Evolutionary conservation across 495 filamentous ascomycete species (phyloP), one percentile per base, ranked within the genome.

Genomic region (Lophiotrema nucula): DNA sequence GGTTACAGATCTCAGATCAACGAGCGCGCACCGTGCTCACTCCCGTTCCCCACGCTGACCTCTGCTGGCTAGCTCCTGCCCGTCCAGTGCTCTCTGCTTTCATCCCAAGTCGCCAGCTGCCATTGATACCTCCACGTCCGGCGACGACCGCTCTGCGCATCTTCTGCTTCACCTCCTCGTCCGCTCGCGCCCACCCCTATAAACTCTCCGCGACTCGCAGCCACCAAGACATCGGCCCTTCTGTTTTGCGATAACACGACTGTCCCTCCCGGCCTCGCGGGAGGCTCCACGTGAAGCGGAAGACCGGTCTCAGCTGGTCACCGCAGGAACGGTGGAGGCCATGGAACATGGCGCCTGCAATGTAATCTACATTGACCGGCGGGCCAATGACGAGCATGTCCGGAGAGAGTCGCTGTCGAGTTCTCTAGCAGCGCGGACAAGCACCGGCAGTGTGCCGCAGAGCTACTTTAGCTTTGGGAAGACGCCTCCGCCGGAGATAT

Each of bases 311-410:
- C 33, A 24, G n/a, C 61, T 64, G 62, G 56, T 60, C 56, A 43
- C 62, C 38, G 56, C 26, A 56, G 44, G n/a, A 38, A 47, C 13
- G 37, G 49, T 52, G 45, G 47, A 57, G 53, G 62, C 55, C 19
- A 71, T 71, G 69, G 69, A 71, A 50, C 67, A 71, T 65, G 69
- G 67, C 37, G 62, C 61, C 28, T 71, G 69, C 62, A 68, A 71
- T 55, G 58, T 71, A n/a, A 66, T 71, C 10, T 71, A 71, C 53
- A 48, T 68, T 42, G 67, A 71, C 51, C 52, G 65, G 27, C 56
- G 67, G 33, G 69, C 67, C 15, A 53, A 61, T 41, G 67, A 66
- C 33, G 67, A 68, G 21, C 59, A 53, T 47, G 62, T 71, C 21
- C 61, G 54, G 28, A 59, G 62, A 37, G 66, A 69, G n/a, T 53